Base-by-base conservation (phyloP, 495 filamentous ascomycete species). In the Penicillium argentinense region DNA sequence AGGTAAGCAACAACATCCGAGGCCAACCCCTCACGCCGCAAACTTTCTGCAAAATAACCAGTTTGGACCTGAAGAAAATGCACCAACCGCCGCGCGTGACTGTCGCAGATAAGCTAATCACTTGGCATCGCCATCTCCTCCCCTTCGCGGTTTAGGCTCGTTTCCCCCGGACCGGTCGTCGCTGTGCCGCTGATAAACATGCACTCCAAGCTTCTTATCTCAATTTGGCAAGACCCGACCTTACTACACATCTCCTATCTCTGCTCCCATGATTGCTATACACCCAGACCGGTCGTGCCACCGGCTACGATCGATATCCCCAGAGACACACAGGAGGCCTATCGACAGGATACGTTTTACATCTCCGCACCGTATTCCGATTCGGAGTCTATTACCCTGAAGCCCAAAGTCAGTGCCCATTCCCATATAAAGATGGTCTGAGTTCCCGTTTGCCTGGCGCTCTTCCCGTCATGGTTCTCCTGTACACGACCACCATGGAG, bases 81-180 rank as follows among this genome's bases (percentile, higher is more conserved):
- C n/a, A 21, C n/a, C 9, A 39, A 26, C 13, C 13, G 17, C 17
- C 8, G n/a, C 46, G 14, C 27, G 38, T 13, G 3, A 4, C 4
- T 9, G 14, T 18, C 37, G n/a, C n/a, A n/a, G 59, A 59, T 54
- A 52, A 36, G 48, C 60, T 50, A 57, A 61, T 65, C 62, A 56
- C 64, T 67, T 65, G 64, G 63, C 60, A 48, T 65, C 64, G 64
- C 64, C 57, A 43, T 56, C 57, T 63, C 57, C 42, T 65, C 59
- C 64, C 59, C 54, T 28, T 60, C 64, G 42, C 0, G 56, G 61
- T 8, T 36, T 36, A 9, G 33, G 16, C n/a, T n/a, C n/a, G n/a
- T n/a, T n/a, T n/a, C n/a, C n/a, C n/a, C n/a, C n/a, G n/a, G n/a
- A n/a, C n/a, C n/a, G n/a, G n/a, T n/a, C n/a, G 14, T 36, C 9